phyloP scores from a whole-genome alignment of 139 green algal genomes.

The Tetradesmus lagerheimii region DNA sequence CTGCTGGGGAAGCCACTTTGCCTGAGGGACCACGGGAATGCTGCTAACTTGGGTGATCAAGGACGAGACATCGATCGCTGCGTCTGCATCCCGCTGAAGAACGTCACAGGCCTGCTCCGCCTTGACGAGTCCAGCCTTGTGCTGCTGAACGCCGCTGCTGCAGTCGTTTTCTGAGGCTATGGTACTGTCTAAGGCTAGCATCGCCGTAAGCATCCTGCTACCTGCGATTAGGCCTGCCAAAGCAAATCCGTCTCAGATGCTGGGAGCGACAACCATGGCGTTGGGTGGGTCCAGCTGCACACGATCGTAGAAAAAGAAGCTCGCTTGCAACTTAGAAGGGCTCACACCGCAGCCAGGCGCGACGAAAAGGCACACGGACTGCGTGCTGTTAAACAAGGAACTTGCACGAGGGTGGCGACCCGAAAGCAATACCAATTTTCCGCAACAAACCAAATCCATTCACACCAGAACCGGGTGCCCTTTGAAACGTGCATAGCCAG shows the following conservation, averaged over 20 bases:
- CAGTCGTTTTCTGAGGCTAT: background rate
- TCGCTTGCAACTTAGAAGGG: background rate
- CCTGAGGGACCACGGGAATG: background rate
- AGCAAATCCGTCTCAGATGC: constrained; percentile 1
- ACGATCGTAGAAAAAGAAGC: background rate
- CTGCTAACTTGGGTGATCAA: constrained; percentile 56
- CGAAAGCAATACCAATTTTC: background rate
- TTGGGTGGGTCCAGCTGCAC: background rate
- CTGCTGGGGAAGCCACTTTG: constrained; percentile 13
- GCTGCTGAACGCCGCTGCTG: background rate
- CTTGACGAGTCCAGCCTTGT: background rate
- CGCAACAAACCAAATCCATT: background rate
- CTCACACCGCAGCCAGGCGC: background rate
- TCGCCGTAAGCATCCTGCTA: background rate
- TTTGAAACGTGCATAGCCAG: background rate
- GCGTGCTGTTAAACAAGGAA: background rate
- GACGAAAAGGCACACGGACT: background rate
- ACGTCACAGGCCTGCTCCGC: background rate
- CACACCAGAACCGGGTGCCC: too few relatives aligned
- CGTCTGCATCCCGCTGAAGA: constrained; percentile 15
- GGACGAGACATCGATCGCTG: constrained; percentile 45
- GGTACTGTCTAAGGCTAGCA: background rate
- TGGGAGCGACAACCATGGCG: background rate
- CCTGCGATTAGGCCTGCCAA: background rate
- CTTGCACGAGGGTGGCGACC: background rate